Evolutionary conservation across 495 filamentous ascomycete genomes (phyloP).

Genomic region (Tuber brumale): DNA sequence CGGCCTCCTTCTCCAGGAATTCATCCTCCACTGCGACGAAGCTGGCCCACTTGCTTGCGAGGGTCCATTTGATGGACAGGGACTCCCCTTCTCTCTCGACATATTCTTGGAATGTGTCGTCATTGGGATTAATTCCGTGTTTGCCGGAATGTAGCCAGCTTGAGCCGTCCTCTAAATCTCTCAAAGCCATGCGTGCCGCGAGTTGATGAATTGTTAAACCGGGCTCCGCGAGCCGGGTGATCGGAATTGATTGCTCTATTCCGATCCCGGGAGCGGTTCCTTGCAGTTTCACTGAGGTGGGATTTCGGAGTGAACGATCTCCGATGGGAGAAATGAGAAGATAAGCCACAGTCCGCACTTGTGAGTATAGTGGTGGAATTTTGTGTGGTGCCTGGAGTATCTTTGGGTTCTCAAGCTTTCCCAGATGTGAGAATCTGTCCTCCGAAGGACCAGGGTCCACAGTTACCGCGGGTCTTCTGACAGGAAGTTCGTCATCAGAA

Average conservation of each 20-base stretch:
- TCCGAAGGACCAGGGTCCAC: slow-evolving; percentile 48
- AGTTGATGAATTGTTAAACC: slow-evolving; percentile 57
- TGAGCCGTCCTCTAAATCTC: slow-evolving; percentile 59
- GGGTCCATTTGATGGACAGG: slow-evolving; percentile 56
- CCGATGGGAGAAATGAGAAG: slow-evolving; percentile 46
- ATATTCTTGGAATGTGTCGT: slow-evolving; percentile 50
- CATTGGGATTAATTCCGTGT: slow-evolving; percentile 34
- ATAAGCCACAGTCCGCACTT: slow-evolving; percentile 56
- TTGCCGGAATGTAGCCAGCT: slow-evolving; percentile 52
- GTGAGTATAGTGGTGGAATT: slow-evolving; percentile 58
- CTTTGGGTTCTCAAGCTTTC: slow-evolving; percentile 49
- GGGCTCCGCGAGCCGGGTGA: slow-evolving; percentile 45
- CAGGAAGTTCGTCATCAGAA: slow-evolving; percentile 43
- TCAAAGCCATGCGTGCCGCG: slow-evolving; percentile 57
- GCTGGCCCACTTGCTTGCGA: slow-evolving; percentile 59
- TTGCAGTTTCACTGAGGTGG: slow-evolving; percentile 51
- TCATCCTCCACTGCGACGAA: slow-evolving; percentile 58
- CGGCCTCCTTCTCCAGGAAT: slow-evolving; percentile 37
- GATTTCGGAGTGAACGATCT: slow-evolving; percentile 35
- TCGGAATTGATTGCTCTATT: slow-evolving; percentile 56
- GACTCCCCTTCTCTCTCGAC: slow-evolving; percentile 57
- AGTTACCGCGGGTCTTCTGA: slow-evolving; percentile 44
- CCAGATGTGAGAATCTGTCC: slow-evolving; percentile 47
- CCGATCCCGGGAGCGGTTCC: slow-evolving; percentile 50
- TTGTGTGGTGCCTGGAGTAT: slow-evolving; percentile 55